Evolutionary conservation across 2,329 filamentous ascomycete species (phyloP).

Genomic region (Cytospora paraplurivora): DNA sequence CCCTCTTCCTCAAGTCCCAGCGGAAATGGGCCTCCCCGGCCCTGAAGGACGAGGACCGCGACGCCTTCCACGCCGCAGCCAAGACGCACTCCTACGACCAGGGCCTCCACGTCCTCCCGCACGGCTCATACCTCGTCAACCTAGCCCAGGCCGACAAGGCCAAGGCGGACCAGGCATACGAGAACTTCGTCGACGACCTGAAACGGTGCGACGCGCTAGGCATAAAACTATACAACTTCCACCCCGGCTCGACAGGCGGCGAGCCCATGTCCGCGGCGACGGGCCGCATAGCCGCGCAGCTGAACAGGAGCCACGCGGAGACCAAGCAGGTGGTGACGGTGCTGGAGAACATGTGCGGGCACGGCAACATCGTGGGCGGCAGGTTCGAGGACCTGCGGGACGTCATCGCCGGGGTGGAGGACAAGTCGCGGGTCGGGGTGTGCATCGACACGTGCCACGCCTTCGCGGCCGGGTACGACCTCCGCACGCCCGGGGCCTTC

Average conservation of each 20-base stretch:
- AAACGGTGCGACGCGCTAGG: conserved; percentile 81
- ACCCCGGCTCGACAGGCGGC: conserved; percentile 81
- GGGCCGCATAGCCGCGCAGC: conserved; percentile 73
- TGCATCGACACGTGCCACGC: conserved; percentile 97
- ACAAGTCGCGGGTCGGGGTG: conserved; percentile 84
- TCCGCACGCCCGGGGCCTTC: conserved; percentile 76
- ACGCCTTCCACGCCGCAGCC: conserved; percentile 71
- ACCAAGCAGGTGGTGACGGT: conserved; percentile 78
- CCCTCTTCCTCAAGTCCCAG: conserved; percentile 94
- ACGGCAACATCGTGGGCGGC: conserved; percentile 83
- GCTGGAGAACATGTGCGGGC: conserved; percentile 93
- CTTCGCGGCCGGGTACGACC: conserved; percentile 91
- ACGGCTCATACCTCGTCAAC: conserved; percentile 96
- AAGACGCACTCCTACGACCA: conserved; percentile 71
- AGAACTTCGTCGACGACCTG: conserved; percentile 84
- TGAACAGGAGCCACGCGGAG: conserved; percentile 79
- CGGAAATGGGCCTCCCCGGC: conserved; percentile 90
- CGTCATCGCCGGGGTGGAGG: conserved; percentile 76
- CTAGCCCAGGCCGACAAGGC: conserved; percentile 79
- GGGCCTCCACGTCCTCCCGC: conserved; percentile 76
- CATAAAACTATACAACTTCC: conserved; percentile 96
- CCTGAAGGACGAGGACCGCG: conserved; percentile 66
- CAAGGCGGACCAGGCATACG: conserved; percentile 85
- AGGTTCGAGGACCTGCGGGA: conserved; percentile 84
- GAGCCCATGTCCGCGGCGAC: conserved; percentile 70